Evolutionary conservation across 768 basidiomycete species (phyloP).

Genomic region (Leccinellum albellum): DNA sequence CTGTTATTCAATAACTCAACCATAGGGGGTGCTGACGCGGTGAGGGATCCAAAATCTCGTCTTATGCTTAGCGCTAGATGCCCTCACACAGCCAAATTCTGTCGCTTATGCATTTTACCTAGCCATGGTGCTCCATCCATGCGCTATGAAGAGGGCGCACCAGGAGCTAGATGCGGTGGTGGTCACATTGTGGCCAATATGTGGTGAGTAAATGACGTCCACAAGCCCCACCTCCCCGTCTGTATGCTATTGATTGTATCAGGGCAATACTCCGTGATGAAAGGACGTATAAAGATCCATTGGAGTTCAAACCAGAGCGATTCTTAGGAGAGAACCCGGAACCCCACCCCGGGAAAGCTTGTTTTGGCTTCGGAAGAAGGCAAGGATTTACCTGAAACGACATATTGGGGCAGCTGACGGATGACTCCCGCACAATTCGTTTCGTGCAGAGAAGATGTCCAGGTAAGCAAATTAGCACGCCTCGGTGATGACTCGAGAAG

Average conservation of each 20-base stretch:
- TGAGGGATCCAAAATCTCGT: not conserved
- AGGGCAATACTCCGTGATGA: constrained; percentile 21
- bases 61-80: not conserved
- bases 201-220: constrained; percentile 1
- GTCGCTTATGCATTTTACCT: constrained; percentile 15
- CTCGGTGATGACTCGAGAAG: not conserved
- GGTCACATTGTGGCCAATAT: constrained; percentile 22
- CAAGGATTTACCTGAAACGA: not conserved
- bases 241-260: not conserved
- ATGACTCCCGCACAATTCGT: too few species aligned
- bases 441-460: constrained; percentile 8
- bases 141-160: constrained; percentile 23
- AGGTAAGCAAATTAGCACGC: not conserved
- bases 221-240: not conserved
- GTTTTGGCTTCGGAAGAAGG: constrained; percentile 22
- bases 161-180: constrained; percentile 26
- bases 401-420: not conserved
- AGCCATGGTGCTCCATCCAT: constrained; percentile 31
- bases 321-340: constrained; percentile 19
- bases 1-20: not conserved
- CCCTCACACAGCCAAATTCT: constrained; percentile 10
- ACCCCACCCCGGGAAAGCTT: constrained; percentile 6
- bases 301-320: constrained; percentile 23
- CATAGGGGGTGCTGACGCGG: constrained; percentile 26
- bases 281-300: constrained; percentile 13